A percentile compares a stretch with the other conserved stretches of the same genome.
Conservation (phyloP, 1,139 yeast species). For the Kazachstania sp. region DNA sequence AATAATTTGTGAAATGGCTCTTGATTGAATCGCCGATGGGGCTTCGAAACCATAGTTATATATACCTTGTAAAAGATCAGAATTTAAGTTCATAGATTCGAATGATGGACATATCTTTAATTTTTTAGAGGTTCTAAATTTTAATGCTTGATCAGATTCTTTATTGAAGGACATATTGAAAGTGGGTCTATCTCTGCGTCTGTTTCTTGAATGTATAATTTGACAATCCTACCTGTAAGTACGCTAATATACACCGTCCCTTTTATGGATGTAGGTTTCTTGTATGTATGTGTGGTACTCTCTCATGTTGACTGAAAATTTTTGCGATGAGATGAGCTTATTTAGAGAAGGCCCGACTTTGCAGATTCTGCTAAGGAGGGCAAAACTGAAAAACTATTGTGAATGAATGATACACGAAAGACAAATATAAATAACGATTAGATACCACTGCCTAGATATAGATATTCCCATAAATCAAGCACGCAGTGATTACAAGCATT, state of each 20-base stretch:
- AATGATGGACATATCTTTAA: slow-evolving; percentile 59
- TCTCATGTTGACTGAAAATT: not conserved
- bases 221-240: too few species aligned
- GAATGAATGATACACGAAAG: too few species aligned
- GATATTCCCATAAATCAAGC: too few species aligned
- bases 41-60: slow-evolving; percentile 88
- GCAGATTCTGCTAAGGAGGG: too few species aligned
- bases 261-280: too few species aligned
- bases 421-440: too few species aligned
- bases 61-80: slow-evolving; percentile 61
- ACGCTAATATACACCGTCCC: too few species aligned
- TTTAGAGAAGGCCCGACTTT: not conserved
- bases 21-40: slow-evolving; percentile 91
- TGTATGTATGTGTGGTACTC: not conserved
- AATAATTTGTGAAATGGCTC: slow-evolving; percentile 89
- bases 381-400: too few species aligned
- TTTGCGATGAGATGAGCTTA: not conserved
- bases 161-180: slow-evolving; percentile 44
- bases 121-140: slow-evolving; percentile 54
- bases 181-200: too few species aligned
- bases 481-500: too few species aligned
- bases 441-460: too few species aligned
- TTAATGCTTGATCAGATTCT: slow-evolving; percentile 48
- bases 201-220: too few species aligned
- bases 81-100: slow-evolving; percentile 72